Conservation (phyloP, 2,329 filamentous ascomycete genomes). For the Arthrobotrys entomopaga region DNA sequence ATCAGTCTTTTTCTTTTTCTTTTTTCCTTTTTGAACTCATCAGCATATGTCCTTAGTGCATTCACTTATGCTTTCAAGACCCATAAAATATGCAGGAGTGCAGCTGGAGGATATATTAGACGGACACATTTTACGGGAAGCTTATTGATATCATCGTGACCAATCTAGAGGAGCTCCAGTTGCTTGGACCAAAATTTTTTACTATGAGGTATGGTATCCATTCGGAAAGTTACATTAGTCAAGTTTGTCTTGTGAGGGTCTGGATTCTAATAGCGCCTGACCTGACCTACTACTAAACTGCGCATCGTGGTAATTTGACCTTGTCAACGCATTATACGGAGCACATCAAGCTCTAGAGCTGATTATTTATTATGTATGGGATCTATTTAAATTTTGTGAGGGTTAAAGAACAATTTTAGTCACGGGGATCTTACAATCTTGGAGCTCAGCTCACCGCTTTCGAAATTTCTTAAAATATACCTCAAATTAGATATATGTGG, state of each 20-base stretch:
- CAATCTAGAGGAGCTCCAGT: background rate
- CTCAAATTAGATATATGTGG: no score
- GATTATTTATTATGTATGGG: background rate
- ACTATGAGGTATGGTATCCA: no score
- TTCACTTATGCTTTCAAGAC: background rate
- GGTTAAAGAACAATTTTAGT: no score
- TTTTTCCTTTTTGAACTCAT: no score
- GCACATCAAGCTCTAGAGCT: no score
- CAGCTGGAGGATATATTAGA: background rate
- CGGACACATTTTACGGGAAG: background rate
- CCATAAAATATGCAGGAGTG: conserved; percentile 1
- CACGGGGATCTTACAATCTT: no score
- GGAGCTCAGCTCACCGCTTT: no score
- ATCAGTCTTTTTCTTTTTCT: background rate
- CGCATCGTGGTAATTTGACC: conserved; percentile 13
- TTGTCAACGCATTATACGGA: conserved; percentile 3
- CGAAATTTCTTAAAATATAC: no score
- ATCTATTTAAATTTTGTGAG: no score
- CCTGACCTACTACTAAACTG: background rate
- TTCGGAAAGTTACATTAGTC: no score
- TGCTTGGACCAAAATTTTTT: background rate
- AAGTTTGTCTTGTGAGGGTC: background rate
- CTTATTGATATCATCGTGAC: conserved; percentile 14
- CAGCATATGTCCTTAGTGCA: background rate
- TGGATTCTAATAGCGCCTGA: conserved; percentile 1